A percentile compares a stretch with the other conserved stretches of the same genome.
phyloP scores from a whole-genome alignment of 495 filamentous ascomycete genomes.

The Trichodelitschia bisporula region DNA sequence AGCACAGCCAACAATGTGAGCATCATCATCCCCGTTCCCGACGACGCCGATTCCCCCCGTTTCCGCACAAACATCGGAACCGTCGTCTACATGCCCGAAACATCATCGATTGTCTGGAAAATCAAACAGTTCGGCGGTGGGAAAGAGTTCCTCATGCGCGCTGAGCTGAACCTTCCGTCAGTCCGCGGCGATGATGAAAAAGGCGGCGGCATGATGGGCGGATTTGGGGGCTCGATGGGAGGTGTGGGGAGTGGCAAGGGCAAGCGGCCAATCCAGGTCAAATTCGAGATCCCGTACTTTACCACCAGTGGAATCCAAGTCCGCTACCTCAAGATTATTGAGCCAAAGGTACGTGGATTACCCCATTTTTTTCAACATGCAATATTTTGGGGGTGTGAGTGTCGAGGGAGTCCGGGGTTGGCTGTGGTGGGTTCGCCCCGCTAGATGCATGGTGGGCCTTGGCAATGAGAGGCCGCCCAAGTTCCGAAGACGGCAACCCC shows the following conservation, averaged over 20 bases:
- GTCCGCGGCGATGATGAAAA: slow-evolving; percentile 93
- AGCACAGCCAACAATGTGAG: slow-evolving; percentile 98
- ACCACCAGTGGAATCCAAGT: slow-evolving; percentile 97
- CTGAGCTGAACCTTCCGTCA: slow-evolving; percentile 83
- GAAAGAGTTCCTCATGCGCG: slow-evolving; percentile 98
- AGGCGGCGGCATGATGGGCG: slow-evolving; percentile 88
- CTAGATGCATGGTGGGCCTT: too few relatives aligned
- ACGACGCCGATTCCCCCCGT: slow-evolving; percentile 86
- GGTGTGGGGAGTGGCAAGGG: slow-evolving; percentile 46
- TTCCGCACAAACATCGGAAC: slow-evolving; percentile 95
- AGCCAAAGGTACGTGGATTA: slow-evolving; percentile 63
- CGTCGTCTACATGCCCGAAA: slow-evolving; percentile 97
- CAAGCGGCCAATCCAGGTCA: slow-evolving; percentile 92
- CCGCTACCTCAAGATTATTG: slow-evolving; percentile 95
- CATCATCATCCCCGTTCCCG: slow-evolving; percentile 89
- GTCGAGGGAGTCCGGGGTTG: too few relatives aligned
- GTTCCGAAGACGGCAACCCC: too few relatives aligned
- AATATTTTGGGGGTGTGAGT: too few relatives aligned
- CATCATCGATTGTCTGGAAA: slow-evolving; percentile 97
- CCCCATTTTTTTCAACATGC: too few relatives aligned
- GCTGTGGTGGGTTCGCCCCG: too few relatives aligned
- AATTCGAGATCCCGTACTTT: slow-evolving; percentile 99
- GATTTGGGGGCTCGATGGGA: slow-evolving; percentile 91
- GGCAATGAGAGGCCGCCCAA: too few relatives aligned
- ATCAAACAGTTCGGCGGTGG: slow-evolving; percentile 98